Evolutionary conservation across 495 filamentous ascomycete genomes (phyloP).

Genomic region (Aspergillus ostianus): DNA sequence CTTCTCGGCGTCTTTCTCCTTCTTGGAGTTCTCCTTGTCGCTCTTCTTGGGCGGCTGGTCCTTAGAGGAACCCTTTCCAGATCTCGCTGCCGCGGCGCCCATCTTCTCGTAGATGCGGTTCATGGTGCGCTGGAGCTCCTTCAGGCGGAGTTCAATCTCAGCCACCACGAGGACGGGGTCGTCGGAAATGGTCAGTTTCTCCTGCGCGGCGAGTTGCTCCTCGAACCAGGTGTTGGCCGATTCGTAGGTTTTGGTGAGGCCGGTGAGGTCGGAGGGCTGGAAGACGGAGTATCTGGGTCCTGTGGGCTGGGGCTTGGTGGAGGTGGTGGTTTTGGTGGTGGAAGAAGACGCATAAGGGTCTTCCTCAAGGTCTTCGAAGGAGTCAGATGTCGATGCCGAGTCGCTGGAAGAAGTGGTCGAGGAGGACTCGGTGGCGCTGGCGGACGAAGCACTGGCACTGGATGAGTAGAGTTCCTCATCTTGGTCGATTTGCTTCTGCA

Average conservation of each 20-base stretch:
- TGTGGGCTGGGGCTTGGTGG: constrained; percentile 29
- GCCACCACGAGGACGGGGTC: constrained; percentile 68
- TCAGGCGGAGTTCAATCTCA: constrained; percentile 56
- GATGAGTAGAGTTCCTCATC: constrained; percentile 44
- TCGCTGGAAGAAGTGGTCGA: constrained; percentile 25
- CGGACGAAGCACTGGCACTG: constrained; percentile 28
- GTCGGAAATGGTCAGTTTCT: constrained; percentile 62
- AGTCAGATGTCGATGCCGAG: constrained; percentile 23
- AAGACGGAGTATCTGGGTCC: constrained; percentile 43
- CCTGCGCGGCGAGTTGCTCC: constrained; percentile 63
- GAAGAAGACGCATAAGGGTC: constrained; percentile 40
- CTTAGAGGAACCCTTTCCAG: constrained; percentile 16
- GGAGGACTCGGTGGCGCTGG: constrained; percentile 25
- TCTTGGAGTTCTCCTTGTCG: constrained; percentile 47
- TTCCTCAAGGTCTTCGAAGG: constrained; percentile 41
- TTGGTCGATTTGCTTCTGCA: constrained; percentile 40
- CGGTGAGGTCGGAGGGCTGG: constrained; percentile 56
- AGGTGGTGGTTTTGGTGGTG: constrained; percentile 28
- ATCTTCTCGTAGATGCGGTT: constrained; percentile 64
- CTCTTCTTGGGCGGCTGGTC: constrained; percentile 48
- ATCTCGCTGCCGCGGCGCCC: constrained; percentile 30
- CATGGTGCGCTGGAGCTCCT: constrained; percentile 67
- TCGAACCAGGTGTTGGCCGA: constrained; percentile 61
- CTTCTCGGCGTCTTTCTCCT: constrained; percentile 29
- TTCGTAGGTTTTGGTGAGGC: constrained; percentile 36